Conservation (phyloP, 257 asterid species). For the Solanum neorickii region DNA sequence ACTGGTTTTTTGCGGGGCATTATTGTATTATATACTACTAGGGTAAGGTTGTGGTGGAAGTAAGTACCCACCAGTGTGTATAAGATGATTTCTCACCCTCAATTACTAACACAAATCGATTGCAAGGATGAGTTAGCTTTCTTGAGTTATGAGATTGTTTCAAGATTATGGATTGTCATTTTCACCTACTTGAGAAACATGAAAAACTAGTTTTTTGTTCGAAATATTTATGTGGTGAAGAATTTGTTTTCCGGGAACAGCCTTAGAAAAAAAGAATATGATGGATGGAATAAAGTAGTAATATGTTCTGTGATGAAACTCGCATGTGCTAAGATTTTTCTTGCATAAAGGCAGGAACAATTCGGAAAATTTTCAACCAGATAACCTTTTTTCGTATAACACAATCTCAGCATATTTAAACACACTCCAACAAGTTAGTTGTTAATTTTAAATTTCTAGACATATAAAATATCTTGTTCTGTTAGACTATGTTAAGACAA, state of each 20-base stretch:
- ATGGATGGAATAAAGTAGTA: not conserved
- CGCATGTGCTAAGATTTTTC: not conserved
- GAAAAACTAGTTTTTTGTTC: no score
- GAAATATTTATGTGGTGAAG: not conserved
- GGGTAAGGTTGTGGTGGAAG: not conserved
- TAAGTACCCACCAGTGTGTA: not conserved
- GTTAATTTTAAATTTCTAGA: no score
- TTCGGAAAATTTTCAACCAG: no score
- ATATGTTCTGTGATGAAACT: not conserved
- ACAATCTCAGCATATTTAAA: not conserved
- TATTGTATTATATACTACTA: not conserved
- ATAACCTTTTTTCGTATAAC: no score
- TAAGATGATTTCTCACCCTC: not conserved
- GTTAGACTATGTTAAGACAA: not conserved
- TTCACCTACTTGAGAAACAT: not conserved
- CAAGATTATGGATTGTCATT: no score
- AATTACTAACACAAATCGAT: not conserved
- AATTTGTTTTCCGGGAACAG: not conserved
- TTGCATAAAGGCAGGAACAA: not conserved
- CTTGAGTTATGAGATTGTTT: not conserved
- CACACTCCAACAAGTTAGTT: no score
- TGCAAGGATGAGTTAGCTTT: not conserved
- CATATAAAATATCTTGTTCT: not conserved
- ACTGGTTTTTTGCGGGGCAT: not conserved
- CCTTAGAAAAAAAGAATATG: not conserved